A percentile compares a stretch with the other conserved stretches of the same genome.
Evolutionary conservation across 2,329 filamentous ascomycete genomes (phyloP).

Genomic region (Monosporascus sp.): DNA sequence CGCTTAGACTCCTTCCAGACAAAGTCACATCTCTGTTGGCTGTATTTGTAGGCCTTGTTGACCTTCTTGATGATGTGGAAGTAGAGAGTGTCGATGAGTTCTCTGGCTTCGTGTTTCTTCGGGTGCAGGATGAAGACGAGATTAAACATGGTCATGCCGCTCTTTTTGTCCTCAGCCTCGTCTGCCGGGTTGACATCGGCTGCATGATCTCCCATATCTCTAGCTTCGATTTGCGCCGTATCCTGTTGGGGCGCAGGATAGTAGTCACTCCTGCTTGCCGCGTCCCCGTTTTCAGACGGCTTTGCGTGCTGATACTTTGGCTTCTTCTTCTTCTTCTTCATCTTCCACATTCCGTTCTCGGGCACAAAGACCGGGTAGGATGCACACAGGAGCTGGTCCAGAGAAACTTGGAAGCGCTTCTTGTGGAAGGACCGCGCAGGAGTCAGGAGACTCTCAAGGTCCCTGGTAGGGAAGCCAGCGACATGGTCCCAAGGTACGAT

Average conservation of each 20-base stretch:
- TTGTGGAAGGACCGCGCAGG: slow-evolving; percentile 75
- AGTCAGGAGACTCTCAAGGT: slow-evolving; percentile 74
- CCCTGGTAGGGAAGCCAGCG: slow-evolving; percentile 67
- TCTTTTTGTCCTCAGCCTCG: slow-evolving; percentile 55
- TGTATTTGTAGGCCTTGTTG: slow-evolving; percentile 87
- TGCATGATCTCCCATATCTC: slow-evolving; percentile 25
- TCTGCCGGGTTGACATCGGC: slow-evolving; percentile 27
- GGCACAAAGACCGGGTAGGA: slow-evolving; percentile 80
- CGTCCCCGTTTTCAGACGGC: slow-evolving; percentile 20
- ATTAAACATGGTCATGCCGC: slow-evolving; percentile 94
- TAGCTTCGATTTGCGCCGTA: slow-evolving; percentile 18
- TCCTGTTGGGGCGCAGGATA: slow-evolving; percentile 12
- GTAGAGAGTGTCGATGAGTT: slow-evolving; percentile 72
- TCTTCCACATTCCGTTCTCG: slow-evolving; percentile 72
- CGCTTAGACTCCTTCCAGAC: slow-evolving; percentile 86
- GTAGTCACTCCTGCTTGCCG: slow-evolving; percentile 14
- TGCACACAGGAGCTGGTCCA: slow-evolving; percentile 75
- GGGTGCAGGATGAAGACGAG: slow-evolving; percentile 88
- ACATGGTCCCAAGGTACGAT: slow-evolving; percentile 67
- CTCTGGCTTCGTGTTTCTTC: slow-evolving; percentile 69
- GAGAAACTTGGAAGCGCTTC: slow-evolving; percentile 71
- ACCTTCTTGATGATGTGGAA: slow-evolving; percentile 87
- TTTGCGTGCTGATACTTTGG: slow-evolving; percentile 25
- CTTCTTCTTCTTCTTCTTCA: slow-evolving; percentile 48
- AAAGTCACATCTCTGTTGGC: slow-evolving; percentile 84